These are phyloP conservation scores for Avena atlantica DNA, from an alignment of 176 grass and related monocot genomes.

Conservation along the genomic window DNA sequence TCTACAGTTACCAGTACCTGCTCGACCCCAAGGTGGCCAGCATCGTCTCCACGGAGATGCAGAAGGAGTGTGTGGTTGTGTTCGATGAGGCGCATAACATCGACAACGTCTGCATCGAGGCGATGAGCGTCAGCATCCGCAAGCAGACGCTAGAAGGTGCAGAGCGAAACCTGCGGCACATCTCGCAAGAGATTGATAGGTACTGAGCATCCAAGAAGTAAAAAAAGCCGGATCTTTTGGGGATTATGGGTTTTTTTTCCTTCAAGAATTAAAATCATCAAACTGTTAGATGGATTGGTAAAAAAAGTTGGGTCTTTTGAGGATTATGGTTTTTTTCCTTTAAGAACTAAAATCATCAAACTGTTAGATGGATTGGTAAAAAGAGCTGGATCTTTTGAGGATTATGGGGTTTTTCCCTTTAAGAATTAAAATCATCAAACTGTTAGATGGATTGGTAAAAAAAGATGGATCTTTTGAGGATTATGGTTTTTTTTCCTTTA, in stretches of 20 bases:
- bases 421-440: background rate
- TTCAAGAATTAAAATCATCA: background rate
- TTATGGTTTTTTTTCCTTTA: background rate
- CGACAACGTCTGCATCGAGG: constrained; percentile 94
- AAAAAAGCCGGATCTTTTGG: background rate
- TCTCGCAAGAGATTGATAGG: constrained; percentile 89
- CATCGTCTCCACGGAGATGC: constrained; percentile 92
- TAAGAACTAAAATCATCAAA: background rate
- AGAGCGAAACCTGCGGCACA: constrained; percentile 67
- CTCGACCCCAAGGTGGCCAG: constrained; percentile 93
- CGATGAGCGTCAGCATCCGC: constrained; percentile 81
- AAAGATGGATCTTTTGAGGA: background rate
- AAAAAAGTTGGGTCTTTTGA: background rate
- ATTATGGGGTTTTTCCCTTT: too few relatives aligned
- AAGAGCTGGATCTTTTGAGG: too few relatives aligned
- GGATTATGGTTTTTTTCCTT: background rate
- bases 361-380: constrained; percentile 11
- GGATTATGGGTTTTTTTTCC: background rate
- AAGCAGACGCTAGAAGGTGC: constrained; percentile 88
- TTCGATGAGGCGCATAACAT: constrained; percentile 98
- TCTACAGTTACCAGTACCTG: constrained; percentile 97
- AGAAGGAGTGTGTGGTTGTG: constrained; percentile 85
- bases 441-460: background rate
- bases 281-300: constrained; percentile 15
- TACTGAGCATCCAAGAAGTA: constrained; percentile 33